Evolutionary conservation across 2,329 filamentous ascomycete genomes (phyloP).

Genomic region (Thelonectria discophora): DNA sequence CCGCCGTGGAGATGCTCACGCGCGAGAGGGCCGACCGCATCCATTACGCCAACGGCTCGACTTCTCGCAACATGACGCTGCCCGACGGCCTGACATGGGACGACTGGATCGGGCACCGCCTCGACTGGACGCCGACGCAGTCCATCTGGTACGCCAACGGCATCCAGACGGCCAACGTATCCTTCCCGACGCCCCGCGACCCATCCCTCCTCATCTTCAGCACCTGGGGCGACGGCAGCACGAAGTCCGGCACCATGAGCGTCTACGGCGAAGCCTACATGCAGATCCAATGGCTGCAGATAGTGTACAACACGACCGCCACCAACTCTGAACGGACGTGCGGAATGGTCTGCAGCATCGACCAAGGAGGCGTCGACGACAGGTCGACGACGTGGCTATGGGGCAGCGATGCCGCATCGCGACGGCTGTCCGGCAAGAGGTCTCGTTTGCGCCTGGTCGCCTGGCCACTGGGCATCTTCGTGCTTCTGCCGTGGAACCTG

Average conservation of each 20-base stretch:
- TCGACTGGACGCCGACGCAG: conserved; percentile 65
- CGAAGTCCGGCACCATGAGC: conserved; percentile 68
- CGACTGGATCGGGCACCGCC: conserved; percentile 66
- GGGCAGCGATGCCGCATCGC: conserved; percentile 36
- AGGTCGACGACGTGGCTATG: conserved; percentile 38
- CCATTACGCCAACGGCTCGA: conserved; percentile 65
- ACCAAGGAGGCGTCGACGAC: conserved; percentile 44
- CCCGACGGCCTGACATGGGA: conserved; percentile 57
- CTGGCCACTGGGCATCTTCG: background rate
- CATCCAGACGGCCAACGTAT: conserved; percentile 59
- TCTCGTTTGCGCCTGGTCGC: conserved; percentile 4
- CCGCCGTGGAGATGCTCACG: conserved; percentile 63
- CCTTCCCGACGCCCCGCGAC: conserved; percentile 64
- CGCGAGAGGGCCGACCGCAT: conserved; percentile 53
- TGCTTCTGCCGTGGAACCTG: too few relatives aligned
- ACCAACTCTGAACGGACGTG: too few relatives aligned
- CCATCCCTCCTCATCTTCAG: conserved; percentile 65
- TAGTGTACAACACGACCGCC: conserved; percentile 61
- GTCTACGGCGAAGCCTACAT: conserved; percentile 59
- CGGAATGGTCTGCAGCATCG: conserved; percentile 46
- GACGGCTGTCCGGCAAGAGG: background rate
- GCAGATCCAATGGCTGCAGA: conserved; percentile 70
- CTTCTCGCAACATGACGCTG: conserved; percentile 59
- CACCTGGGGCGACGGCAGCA: conserved; percentile 68
- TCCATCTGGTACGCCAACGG: conserved; percentile 67